These are phyloP conservation scores for Nakazawaea anatomiae DNA, from an alignment of 805 yeast genomes.

Conservation along the genomic window DNA sequence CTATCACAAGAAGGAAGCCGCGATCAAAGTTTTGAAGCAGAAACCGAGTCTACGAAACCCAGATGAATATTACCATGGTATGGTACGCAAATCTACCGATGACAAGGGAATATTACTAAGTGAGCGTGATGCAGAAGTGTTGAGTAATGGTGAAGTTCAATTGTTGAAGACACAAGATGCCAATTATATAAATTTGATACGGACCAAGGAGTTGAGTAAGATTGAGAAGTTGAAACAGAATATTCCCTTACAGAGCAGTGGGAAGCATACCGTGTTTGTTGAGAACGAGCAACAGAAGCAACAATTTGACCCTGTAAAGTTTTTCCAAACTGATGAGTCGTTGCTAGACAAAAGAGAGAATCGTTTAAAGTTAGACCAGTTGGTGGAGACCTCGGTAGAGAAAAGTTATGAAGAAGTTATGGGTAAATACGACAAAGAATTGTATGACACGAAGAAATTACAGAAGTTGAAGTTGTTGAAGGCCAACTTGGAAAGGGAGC, in stretches of 20 bases:
- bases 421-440: slow-evolving; percentile 15
- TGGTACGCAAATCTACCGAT: slow-evolving; percentile 70
- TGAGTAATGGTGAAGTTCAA: slow-evolving; percentile 71
- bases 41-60: slow-evolving; percentile 78
- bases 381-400: slow-evolving; percentile 30
- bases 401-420: slow-evolving; percentile 20
- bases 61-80: slow-evolving; percentile 95
- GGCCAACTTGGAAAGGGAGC: slow-evolving; percentile 62
- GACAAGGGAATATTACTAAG: slow-evolving; percentile 59
- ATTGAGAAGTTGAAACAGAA: slow-evolving; percentile 50
- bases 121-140: slow-evolving; percentile 56
- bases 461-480: slow-evolving; percentile 56
- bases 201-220: slow-evolving; percentile 62
- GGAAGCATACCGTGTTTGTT: slow-evolving; percentile 83
- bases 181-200: slow-evolving; percentile 73
- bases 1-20: slow-evolving; percentile 54
- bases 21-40: slow-evolving; percentile 61
- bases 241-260: slow-evolving; percentile 48
- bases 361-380: slow-evolving; percentile 58
- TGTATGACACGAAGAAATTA: slow-evolving; percentile 38
- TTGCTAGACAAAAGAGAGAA: slow-evolving; percentile 64
- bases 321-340: slow-evolving; percentile 65
- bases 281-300: slow-evolving; percentile 52
- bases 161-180: slow-evolving; percentile 87
- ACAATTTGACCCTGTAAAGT: slow-evolving; percentile 55